Evolutionary conservation across 176 grass and related monocot species (phyloP), one percentile per base, ranked within the genome.

Genomic region (Carex myosuroides): DNA sequence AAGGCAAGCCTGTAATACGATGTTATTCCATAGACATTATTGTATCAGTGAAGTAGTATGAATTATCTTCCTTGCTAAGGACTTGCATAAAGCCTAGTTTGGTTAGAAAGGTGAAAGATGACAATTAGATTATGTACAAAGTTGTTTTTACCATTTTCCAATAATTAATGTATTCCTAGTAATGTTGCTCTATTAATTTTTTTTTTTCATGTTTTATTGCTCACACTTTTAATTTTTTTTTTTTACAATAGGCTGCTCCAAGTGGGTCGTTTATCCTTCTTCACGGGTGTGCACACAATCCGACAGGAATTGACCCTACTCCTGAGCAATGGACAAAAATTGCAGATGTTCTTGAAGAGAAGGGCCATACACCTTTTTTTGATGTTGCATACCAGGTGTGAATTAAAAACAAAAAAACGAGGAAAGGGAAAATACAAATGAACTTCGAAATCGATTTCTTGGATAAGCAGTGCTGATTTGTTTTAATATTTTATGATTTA

Each of bases 341-440:
- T 86, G 93, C 93, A 56, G 93, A 93, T 89, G 74, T 92, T 81
- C 92, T 98, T 87, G 83, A 98, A 89, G 89, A 95, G 86, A 95
- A 95, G 86, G 92, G 90, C 8, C 91, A 95, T 60, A 93, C 87
- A 48, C 93, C 96, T 66, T 98, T 98, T 85, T 95, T 98, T 90
- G 96, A 98, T 91, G 96, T 98, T 88, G 96, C 96, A 79, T 98
- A 98, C 76, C 96, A 98, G 91, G 96, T 95, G 11, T 60, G 8
- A 24, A 18, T 57, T 3, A 4, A 44, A 35, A 5, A 13, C 60
- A 62, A 81, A 64, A 4, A 30, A 2, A 82, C 18, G 22, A 82
- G 1, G 20, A 64, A 81, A 64, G 54, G 20, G 29, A 66, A 82
- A 82, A 52, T 48, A 26, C 57, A 48, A 26, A 26, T 52, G 21